Base-by-base conservation (phyloP, 306 rosid species). In the Citrullus amarus region DNA sequence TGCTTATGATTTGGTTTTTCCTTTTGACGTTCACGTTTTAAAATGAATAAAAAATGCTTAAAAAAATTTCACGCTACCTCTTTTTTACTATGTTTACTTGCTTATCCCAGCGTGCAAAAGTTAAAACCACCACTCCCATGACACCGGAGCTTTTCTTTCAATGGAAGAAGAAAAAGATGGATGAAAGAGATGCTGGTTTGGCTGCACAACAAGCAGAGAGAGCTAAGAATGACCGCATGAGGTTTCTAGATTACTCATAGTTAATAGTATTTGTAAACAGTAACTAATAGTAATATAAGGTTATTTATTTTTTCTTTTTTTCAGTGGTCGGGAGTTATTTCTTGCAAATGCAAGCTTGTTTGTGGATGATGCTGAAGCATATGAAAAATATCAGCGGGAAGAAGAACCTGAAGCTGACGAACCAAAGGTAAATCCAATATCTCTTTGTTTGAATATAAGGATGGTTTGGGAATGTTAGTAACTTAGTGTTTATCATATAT, bases 341-440 rank as follows among this genome's bases (percentile, higher is more conserved):
- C 88, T 90, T 87, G 84, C 90, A 8, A 88, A 96, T 89, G 92
- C 99, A 80, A 92, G 93, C 85, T 79, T 90, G 89, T 96, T 96
- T 87, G 99, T 96, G 85, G 99, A 96, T 83, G 99, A 96, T 86
- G 93, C 81, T 9, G 99, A 91, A 86, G 99, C 99, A 50, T 91
- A 90, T 80, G 99, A 96, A 56, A 79, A 84, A 73, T 96, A 91
- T 83, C 90, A 83, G 28, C 93, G 97, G 83, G 93, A 88, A 66
- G 87, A 84, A 75, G 89, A 91, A 82, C 46, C 86, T 57, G 83
- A 83, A 51, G 82, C 76, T n/a, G 46, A 85, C 55, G 91, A 82
- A 80, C 79, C 81, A 82, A 87, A 88, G 84, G 99, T 92, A 83
- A 25, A 85, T 38, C n/a, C 44, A 46, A 14, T 53, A 63, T 34